These are phyloP conservation scores for Penicillium pancosmium DNA, from an alignment of 495 filamentous ascomycete genomes.

Conservation along the genomic window DNA sequence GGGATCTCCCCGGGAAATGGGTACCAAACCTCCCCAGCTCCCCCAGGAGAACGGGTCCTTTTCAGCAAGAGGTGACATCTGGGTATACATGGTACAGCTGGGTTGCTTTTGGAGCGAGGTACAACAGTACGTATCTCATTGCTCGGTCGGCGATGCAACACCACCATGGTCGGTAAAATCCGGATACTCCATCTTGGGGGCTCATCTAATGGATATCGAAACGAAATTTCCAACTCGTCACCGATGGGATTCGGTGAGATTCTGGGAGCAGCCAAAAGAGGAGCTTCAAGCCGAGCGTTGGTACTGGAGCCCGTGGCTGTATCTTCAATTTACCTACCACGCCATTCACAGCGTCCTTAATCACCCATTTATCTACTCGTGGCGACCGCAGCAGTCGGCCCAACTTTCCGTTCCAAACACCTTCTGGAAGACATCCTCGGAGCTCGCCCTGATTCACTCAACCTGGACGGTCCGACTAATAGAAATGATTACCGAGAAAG, in stretches of 20 bases:
- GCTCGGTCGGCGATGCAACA: conserved; percentile 37
- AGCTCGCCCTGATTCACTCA: conserved; percentile 44
- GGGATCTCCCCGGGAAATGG: conserved; percentile 18
- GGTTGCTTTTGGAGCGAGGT: conserved; percentile 45
- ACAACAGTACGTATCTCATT: conserved; percentile 42
- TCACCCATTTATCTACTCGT: conserved; percentile 49
- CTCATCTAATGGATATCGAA: conserved; percentile 45
- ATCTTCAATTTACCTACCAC: conserved; percentile 48
- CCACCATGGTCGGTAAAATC: conserved; percentile 48
- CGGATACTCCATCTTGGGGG: conserved; percentile 43
- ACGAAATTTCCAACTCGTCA: conserved; percentile 44
- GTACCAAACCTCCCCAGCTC: conserved; percentile 25
- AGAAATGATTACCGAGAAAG: conserved; percentile 45
- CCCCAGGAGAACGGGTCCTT: conserved; percentile 31
- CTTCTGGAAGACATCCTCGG: conserved; percentile 47
- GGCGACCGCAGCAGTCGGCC: conserved; percentile 44
- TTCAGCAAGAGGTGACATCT: conserved; percentile 40
- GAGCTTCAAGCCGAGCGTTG: conserved; percentile 36
- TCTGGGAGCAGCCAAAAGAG: conserved; percentile 40
- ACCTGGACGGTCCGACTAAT: conserved; percentile 49
- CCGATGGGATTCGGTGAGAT: conserved; percentile 45
- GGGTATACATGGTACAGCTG: conserved; percentile 42
- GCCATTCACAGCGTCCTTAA: conserved; percentile 46
- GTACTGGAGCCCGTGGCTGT: conserved; percentile 49
- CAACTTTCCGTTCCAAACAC: conserved; percentile 48